Conservation (phyloP, 179 eudicot genomes). For the Vitellaria paradoxa region DNA sequence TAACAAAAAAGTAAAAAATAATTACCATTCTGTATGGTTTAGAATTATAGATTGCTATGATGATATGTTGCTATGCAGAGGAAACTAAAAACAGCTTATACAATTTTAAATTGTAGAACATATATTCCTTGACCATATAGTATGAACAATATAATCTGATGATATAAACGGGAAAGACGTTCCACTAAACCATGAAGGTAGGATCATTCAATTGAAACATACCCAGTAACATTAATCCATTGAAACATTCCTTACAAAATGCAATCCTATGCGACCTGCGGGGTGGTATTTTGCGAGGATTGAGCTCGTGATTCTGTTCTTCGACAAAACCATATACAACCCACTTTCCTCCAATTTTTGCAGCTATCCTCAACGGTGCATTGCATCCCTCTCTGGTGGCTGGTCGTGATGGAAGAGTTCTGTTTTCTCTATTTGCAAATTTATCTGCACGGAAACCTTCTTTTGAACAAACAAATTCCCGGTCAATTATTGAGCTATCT, state of each 20-base stretch:
- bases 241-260: constrained; percentile 24
- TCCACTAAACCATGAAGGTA: no score
- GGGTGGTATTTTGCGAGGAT: constrained; percentile 46
- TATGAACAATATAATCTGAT: no score
- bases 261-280: constrained; percentile 48
- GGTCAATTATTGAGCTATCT: constrained; percentile 17
- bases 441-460: constrained; percentile 17
- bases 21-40: neutral
- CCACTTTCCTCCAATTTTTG: constrained; percentile 41
- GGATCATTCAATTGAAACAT: neutral
- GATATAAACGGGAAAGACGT: no score
- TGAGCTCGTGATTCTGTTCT: constrained; percentile 58
- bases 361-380: constrained; percentile 43
- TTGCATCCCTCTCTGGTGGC: constrained; percentile 53
- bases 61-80: neutral
- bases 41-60: neutral
- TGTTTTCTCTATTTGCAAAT: neutral
- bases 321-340: constrained; percentile 36
- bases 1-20: neutral
- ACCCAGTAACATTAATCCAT: neutral
- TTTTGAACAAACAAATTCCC: constrained; percentile 25
- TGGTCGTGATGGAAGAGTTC: constrained; percentile 33
- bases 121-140: neutral
- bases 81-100: neutral
- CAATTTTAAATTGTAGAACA: neutral